These are phyloP conservation scores for Actinidia chinensis DNA, from an alignment of 179 eudicot genomes.

Conservation along the genomic window DNA sequence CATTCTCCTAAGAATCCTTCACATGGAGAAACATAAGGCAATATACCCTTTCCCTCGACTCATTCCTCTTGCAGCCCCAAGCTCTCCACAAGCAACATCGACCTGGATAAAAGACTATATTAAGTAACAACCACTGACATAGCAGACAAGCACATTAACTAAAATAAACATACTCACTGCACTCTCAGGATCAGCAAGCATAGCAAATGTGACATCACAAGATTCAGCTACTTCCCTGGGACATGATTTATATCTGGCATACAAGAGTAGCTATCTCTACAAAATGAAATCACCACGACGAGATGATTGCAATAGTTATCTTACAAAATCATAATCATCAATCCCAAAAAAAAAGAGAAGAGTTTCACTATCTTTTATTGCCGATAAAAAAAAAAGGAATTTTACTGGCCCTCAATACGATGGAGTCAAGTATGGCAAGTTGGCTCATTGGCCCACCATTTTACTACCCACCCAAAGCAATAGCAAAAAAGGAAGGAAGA, in stretches of 20 bases:
- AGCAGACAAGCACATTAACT: slow-evolving; percentile 13
- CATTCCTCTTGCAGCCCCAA: slow-evolving; percentile 85
- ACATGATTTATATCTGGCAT: slow-evolving; percentile 68
- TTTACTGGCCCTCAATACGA: background rate
- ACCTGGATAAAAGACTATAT: slow-evolving; percentile 44
- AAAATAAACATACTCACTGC: slow-evolving; percentile 71
- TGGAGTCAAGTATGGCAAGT: background rate
- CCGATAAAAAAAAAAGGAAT: background rate
- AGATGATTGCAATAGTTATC: background rate
- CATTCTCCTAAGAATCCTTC: slow-evolving; percentile 6
- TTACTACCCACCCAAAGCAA: background rate
- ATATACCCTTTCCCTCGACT: slow-evolving; percentile 88
- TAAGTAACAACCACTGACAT: slow-evolving; percentile 23
- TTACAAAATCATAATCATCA: background rate
- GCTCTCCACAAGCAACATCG: slow-evolving; percentile 83
- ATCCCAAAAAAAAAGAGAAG: background rate
- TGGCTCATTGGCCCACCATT: background rate
- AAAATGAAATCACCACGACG: background rate
- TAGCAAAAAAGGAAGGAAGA: too few species aligned
- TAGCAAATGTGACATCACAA: slow-evolving; percentile 94
- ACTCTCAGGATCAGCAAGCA: slow-evolving; percentile 98
- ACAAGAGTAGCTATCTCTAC: slow-evolving; percentile 12
- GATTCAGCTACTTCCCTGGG: slow-evolving; percentile 92
- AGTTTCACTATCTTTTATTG: background rate
- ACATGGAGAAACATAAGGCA: slow-evolving; percentile 5